These are phyloP conservation scores for Diaporthe ampelina DNA, from an alignment of 2,329 filamentous ascomycete genomes.

Conservation along the genomic window DNA sequence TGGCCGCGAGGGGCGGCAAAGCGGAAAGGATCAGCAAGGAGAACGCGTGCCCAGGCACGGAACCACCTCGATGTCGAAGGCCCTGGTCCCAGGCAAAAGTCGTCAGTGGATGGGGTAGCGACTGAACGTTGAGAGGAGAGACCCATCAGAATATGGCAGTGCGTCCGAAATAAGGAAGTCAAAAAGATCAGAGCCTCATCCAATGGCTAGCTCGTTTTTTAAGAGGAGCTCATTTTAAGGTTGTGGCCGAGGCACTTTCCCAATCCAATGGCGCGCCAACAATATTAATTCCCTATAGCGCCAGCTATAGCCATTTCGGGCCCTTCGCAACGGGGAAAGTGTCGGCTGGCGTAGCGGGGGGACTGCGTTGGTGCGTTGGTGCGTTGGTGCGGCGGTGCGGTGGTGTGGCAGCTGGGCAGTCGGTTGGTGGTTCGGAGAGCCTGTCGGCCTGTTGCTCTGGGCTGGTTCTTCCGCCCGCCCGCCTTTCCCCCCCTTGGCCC, in stretches of 20 bases:
- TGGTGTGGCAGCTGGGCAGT: too few relatives aligned
- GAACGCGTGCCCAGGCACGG: conserved; percentile 23
- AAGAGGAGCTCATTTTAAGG: conserved; percentile 28
- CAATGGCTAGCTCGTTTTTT: conserved; percentile 20
- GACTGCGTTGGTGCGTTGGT: too few relatives aligned
- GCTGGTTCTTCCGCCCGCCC: conserved; percentile 34
- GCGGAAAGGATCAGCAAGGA: conserved; percentile 25
- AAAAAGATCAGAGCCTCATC: conserved; percentile 12
- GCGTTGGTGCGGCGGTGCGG: too few relatives aligned
- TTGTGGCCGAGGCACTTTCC: conserved; percentile 8
- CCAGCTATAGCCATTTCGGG: neutral
- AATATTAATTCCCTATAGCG: conserved; percentile 6
- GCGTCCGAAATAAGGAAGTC: conserved; percentile 25
- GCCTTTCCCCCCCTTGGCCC: conserved; percentile 2
- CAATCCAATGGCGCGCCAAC: neutral
- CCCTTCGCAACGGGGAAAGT: conserved; percentile 20
- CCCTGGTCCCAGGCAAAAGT: conserved; percentile 8
- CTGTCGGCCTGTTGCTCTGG: conserved; percentile 3
- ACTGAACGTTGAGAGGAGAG: neutral
- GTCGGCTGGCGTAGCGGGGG: conserved; percentile 11
- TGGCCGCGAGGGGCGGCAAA: conserved; percentile 2
- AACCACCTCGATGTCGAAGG: neutral
- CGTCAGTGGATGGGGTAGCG: neutral
- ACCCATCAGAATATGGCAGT: conserved; percentile 21
- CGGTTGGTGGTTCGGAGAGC: neutral